Evolutionary conservation across 768 basidiomycete genomes (phyloP).

Genomic region (Mycena belliarum): DNA sequence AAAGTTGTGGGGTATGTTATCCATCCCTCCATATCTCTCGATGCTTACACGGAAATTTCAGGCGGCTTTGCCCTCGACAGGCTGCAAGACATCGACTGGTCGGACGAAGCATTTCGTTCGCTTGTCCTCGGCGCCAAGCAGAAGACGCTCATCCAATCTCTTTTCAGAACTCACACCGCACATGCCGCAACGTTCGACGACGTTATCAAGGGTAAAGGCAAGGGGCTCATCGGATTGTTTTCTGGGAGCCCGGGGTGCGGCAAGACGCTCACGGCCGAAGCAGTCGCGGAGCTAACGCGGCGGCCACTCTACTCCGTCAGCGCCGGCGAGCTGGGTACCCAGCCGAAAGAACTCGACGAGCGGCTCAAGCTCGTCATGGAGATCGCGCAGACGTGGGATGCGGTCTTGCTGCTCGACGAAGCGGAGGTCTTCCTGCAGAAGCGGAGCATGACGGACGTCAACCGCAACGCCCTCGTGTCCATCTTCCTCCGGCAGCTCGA

Average conservation of each 20-base stretch:
- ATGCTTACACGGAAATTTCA: too few species aligned
- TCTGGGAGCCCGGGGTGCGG: constrained; percentile 37
- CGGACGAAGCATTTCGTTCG: constrained; percentile 33
- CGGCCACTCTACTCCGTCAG: constrained; percentile 32
- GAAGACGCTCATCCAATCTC: constrained; percentile 33
- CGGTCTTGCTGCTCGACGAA: constrained; percentile 38
- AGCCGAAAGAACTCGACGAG: constrained; percentile 26
- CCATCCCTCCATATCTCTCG: background rate
- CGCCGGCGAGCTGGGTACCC: constrained; percentile 35
- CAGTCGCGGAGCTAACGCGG: constrained; percentile 31
- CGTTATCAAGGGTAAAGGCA: constrained; percentile 38
- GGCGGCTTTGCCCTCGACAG: constrained; percentile 33
- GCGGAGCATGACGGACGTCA: constrained; percentile 24
- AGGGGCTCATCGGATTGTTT: constrained; percentile 36
- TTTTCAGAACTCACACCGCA: constrained; percentile 28
- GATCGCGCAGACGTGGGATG: constrained; percentile 35
- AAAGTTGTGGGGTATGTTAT: constrained; percentile 30
- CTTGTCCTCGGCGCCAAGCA: constrained; percentile 35
- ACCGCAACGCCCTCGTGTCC: constrained; percentile 35
- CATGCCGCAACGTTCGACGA: constrained; percentile 30
- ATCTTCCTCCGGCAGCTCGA: constrained; percentile 39
- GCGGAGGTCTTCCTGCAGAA: constrained; percentile 36
- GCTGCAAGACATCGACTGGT: constrained; percentile 31
- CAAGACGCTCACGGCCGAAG: constrained; percentile 38
- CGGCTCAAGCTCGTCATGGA: constrained; percentile 25